Evolutionary conservation across 1,284 basidiomycete genomes (phyloP).

Genomic region (Ustilago curta): DNA sequence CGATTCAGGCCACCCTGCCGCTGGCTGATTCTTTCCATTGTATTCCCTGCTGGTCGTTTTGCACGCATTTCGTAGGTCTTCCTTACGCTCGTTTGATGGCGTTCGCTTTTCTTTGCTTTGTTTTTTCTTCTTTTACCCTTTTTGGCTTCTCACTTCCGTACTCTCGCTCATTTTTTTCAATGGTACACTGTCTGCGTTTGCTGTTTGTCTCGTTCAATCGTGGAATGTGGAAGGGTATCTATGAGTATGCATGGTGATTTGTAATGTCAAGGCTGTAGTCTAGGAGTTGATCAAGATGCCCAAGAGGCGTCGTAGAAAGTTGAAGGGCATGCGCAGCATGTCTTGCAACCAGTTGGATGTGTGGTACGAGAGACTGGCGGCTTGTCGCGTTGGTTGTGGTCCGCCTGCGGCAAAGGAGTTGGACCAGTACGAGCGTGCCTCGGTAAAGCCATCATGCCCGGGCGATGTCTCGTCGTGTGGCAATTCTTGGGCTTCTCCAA

Average conservation of each 20-base stretch:
- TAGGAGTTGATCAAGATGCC: slow-evolving; percentile 10
- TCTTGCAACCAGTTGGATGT: slow-evolving; percentile 17
- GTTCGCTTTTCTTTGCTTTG: background rate
- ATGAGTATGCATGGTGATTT: background rate
- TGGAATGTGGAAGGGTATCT: slow-evolving; percentile 7
- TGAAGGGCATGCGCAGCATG: slow-evolving; percentile 14
- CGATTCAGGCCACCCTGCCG: background rate
- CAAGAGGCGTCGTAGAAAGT: slow-evolving; percentile 9
- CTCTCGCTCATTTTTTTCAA: background rate
- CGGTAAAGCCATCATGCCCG: background rate
- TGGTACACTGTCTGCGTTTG: background rate
- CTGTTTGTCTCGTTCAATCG: background rate
- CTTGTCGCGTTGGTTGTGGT: background rate
- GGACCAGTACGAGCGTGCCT: slow-evolving; percentile 4
- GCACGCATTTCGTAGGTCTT: background rate
- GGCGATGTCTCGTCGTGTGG: background rate
- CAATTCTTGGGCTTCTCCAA: background rate
- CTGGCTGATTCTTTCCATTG: background rate
- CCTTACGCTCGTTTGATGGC: background rate
- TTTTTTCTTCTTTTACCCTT: no score
- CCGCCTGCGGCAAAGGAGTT: background rate
- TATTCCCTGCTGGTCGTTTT: background rate
- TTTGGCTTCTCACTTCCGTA: background rate
- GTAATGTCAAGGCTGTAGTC: background rate
- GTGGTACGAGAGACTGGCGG: background rate